Conservation (phyloP, 2,329 filamentous ascomycete species). For the Hymenoscyphus albidus region DNA sequence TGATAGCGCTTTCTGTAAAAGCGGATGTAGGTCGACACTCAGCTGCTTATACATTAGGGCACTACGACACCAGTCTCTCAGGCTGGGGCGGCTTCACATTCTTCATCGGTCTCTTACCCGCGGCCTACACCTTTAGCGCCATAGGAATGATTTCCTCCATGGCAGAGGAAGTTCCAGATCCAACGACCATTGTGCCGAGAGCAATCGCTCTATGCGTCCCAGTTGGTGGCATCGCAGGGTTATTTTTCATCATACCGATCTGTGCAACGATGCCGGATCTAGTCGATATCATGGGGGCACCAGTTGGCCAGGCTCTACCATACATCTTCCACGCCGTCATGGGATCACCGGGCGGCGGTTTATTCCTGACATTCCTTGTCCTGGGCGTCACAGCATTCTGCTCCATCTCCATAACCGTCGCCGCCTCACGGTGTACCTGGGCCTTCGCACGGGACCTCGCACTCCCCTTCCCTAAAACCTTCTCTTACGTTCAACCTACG, state of each 20-base stretch:
- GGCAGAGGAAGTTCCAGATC: constrained; percentile 56
- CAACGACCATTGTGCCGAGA: constrained; percentile 45
- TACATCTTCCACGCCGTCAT: constrained; percentile 49
- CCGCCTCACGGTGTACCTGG: constrained; percentile 59
- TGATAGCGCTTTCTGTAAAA: constrained; percentile 52
- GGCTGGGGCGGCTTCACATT: constrained; percentile 59
- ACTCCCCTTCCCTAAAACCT: constrained; percentile 51
- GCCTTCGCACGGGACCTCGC: constrained; percentile 66
- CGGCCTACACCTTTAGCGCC: constrained; percentile 55
- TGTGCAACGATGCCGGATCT: constrained; percentile 47
- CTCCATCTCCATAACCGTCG: constrained; percentile 49
- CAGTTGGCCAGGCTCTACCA: constrained; percentile 46
- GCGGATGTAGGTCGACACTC: constrained; percentile 51
- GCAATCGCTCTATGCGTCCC: constrained; percentile 47
- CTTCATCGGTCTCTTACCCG: constrained; percentile 58
- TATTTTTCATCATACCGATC: constrained; percentile 51
- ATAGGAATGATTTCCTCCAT: constrained; percentile 61
- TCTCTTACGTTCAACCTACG: constrained; percentile 41
- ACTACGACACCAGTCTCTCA: constrained; percentile 52
- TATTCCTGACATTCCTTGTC: constrained; percentile 48
- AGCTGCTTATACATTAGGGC: constrained; percentile 48
- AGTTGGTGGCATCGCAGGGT: constrained; percentile 45
- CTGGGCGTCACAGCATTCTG: constrained; percentile 50
- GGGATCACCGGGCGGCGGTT: constrained; percentile 44
- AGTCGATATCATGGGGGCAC: constrained; percentile 42